A percentile compares a stretch with the other conserved stretches of the same genome.
These are phyloP conservation scores for Pseudovirgaria hyperparasitica DNA, from an alignment of 2,329 filamentous ascomycete species.

Conservation along the genomic window DNA sequence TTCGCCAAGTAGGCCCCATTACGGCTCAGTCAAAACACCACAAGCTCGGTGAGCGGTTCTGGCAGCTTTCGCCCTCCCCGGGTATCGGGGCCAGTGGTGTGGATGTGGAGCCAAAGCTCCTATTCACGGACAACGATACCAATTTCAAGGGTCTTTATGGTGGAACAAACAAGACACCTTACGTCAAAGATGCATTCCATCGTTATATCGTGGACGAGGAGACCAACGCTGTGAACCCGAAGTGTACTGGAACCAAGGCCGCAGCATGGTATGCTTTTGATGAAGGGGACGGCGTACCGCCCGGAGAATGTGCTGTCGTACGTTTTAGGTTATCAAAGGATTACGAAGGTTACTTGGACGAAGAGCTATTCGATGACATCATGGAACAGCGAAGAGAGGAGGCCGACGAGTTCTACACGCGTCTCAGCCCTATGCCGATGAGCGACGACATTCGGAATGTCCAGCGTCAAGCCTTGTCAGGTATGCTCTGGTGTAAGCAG, in stretches of 20 bases:
- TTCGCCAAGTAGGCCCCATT: conserved; percentile 52
- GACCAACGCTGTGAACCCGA: conserved; percentile 70
- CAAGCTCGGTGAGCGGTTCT: conserved; percentile 69
- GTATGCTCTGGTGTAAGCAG: conserved; percentile 99
- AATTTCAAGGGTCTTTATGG: conserved; percentile 69
- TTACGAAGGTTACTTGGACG: conserved; percentile 68
- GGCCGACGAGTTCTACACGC: conserved; percentile 91
- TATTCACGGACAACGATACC: conserved; percentile 95
- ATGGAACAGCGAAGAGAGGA: conserved; percentile 79
- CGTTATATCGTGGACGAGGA: conserved; percentile 72
- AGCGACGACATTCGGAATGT: conserved; percentile 88
- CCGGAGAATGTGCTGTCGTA: conserved; percentile 89
- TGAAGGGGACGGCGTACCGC: conserved; percentile 72
- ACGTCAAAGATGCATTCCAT: conserved; percentile 94
- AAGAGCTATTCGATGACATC: conserved; percentile 83
- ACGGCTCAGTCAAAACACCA: conserved; percentile 66
- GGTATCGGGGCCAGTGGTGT: conserved; percentile 65
- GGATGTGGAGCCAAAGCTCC: conserved; percentile 70
- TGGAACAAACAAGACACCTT: conserved; percentile 61
- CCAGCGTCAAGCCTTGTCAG: conserved; percentile 83
- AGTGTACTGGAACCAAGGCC: conserved; percentile 69
- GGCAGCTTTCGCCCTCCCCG: conserved; percentile 80
- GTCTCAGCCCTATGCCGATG: conserved; percentile 87
- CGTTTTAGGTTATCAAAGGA: conserved; percentile 77
- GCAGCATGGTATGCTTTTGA: conserved; percentile 90